These are phyloP conservation scores for Wallacemonas collosoma DNA, from an alignment of 208 protist species.

Conservation along the genomic window DNA sequence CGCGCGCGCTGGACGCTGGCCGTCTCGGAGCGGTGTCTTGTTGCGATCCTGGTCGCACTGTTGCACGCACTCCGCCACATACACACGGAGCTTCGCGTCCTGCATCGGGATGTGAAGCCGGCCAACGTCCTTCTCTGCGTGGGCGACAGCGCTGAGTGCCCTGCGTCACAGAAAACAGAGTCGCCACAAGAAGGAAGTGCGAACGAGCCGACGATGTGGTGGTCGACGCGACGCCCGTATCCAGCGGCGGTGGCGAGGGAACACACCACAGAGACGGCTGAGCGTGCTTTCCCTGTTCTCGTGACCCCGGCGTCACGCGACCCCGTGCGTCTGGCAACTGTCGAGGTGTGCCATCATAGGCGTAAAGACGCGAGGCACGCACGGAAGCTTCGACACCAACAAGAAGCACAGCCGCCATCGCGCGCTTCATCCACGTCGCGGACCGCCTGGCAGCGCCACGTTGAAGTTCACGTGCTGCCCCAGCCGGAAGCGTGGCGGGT, in stretches of 20 bases:
- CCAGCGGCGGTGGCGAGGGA: no score
- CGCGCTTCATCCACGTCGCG: background rate
- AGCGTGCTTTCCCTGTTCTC: background rate
- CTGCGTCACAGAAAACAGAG: slow-evolving; percentile 31
- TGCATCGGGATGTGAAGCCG: slow-evolving; percentile 90
- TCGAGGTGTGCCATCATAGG: background rate
- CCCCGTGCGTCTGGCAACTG: background rate
- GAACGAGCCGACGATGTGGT: background rate
- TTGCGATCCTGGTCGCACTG: slow-evolving; percentile 36
- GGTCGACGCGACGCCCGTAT: background rate
- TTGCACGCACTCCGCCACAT: slow-evolving; percentile 35
- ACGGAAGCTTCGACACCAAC: background rate
- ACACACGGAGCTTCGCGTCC: slow-evolving; percentile 49
- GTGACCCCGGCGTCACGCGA: background rate
- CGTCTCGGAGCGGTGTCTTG: slow-evolving; percentile 31
- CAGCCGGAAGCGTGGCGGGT: slow-evolving; percentile 38
- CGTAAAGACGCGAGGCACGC: background rate
- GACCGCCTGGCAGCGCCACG: background rate
- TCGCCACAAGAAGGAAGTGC: background rate
- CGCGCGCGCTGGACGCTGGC: slow-evolving; percentile 14
- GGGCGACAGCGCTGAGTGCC: slow-evolving; percentile 14
- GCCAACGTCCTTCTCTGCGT: slow-evolving; percentile 77
- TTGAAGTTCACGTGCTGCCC: slow-evolving; percentile 13
- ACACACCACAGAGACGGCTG: background rate
- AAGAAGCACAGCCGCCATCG: background rate